Evolutionary conservation across 2,329 filamentous ascomycete genomes (phyloP), one percentile per base, ranked within the genome.

Genomic region (Davidsoniella virescens): DNA sequence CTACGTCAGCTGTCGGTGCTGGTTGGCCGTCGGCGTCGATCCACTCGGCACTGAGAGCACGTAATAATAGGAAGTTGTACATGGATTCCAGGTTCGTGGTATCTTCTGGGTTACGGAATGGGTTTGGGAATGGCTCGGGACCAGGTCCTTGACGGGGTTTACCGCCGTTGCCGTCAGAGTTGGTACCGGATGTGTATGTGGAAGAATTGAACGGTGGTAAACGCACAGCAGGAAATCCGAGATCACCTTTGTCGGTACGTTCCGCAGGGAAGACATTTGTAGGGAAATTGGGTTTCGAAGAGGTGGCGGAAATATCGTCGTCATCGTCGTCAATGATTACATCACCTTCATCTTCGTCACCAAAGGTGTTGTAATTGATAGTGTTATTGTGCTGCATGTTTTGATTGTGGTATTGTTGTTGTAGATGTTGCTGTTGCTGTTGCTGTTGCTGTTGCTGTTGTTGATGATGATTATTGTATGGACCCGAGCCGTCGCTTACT

Each of bases 81-180:
- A 80, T 60, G n/a, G 66, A 67, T 54, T 73, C 70, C n/a, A 75
- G 64, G 55, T 80, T 76, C 8, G 72, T 77, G 36, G 68, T 67
- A 56, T 76, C 69, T 9, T 60, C 60, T 47, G 64, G 58, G 3
- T 26, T 37, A 16, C 39, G 44, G 52, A 44, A 51, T 8, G 44
- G 48, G 20, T 53, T 52, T 5, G 46, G 46, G 49, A 53, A 53
- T 29, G 33, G 43, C 33, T 42, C 59, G 37, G 45, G 43, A 16
- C 37, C 46, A 38, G 26, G 49, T 4, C 29, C 29, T 33, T 33
- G 29, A 4, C 29, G 29, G 8, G 29, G 29, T 12, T 33, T 33
- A 2, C 29, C 29, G 29, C 29, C 29, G 9, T 3, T 33, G 8
- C 12, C 29, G 8, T 33, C 12, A 18, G 37, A 36, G n/a, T 20